These are phyloP conservation scores for Coemansia sp. DNA, from an alignment of 192 early-diverging fungal species.

Conservation along the genomic window DNA sequence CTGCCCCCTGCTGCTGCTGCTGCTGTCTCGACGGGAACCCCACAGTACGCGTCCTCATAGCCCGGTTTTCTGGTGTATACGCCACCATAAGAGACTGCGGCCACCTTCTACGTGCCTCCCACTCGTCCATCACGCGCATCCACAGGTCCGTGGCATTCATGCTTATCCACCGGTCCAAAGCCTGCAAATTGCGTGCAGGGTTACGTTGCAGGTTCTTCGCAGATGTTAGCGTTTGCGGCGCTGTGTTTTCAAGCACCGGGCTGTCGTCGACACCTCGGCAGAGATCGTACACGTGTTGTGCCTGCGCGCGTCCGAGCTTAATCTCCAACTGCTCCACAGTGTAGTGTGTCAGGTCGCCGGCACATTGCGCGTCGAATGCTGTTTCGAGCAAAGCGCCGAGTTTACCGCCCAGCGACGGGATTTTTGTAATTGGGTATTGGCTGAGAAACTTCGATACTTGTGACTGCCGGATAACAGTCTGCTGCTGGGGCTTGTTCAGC, in stretches of 20 bases:
- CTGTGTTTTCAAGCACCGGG: slow-evolving; percentile 29
- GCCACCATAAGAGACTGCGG: slow-evolving; percentile 32
- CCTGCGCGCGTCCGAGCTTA: slow-evolving; percentile 30
- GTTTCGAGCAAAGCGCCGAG: slow-evolving; percentile 69
- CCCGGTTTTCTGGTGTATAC: slow-evolving; percentile 14
- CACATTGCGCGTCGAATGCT: slow-evolving; percentile 52
- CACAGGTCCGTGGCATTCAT: slow-evolving; percentile 48
- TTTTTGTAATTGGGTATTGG: slow-evolving; percentile 67
- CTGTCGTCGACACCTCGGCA: slow-evolving; percentile 51
- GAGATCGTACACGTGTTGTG: slow-evolving; percentile 26
- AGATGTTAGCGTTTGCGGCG: slow-evolving; percentile 31
- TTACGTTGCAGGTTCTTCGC: slow-evolving; percentile 39
- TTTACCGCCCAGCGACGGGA: slow-evolving; percentile 85
- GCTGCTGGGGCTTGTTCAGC: slow-evolving; percentile 75
- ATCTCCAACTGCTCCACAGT: slow-evolving; percentile 34
- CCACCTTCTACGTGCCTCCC: slow-evolving; percentile 43
- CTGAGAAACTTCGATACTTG: slow-evolving; percentile 61
- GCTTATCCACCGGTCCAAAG: slow-evolving; percentile 40
- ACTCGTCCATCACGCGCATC: slow-evolving; percentile 46
- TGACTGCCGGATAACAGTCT: slow-evolving; percentile 69
- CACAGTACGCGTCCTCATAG: slow-evolving; percentile 13
- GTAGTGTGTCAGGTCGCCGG: slow-evolving; percentile 33
- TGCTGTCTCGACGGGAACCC: slow-evolving; percentile 30
- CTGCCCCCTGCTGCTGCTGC: slow-evolving; percentile 14
- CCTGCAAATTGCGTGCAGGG: slow-evolving; percentile 14